Evolutionary conservation across 768 basidiomycete genomes (phyloP).

Genomic region (Fibroporia radiculosa): DNA sequence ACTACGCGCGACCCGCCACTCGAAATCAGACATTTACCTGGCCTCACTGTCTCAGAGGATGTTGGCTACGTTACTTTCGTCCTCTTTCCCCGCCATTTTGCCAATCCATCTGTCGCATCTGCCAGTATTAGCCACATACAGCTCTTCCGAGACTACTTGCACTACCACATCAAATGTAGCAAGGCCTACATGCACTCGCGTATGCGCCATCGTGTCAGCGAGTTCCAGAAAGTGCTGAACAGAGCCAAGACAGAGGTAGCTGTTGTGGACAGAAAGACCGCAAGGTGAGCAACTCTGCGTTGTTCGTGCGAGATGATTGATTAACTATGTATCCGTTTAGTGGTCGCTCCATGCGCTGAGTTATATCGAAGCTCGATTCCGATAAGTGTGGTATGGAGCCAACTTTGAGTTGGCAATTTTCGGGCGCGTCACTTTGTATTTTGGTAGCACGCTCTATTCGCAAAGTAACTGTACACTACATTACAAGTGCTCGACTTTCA

Average conservation of each 20-base stretch:
- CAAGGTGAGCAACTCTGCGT: slow-evolving; percentile 47
- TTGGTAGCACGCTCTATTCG: no score
- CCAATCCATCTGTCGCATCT: slow-evolving; percentile 56
- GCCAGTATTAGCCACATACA: slow-evolving; percentile 91
- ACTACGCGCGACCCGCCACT: slow-evolving; percentile 92
- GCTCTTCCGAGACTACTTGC: slow-evolving; percentile 96
- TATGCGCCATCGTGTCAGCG: slow-evolving; percentile 88
- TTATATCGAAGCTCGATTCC: no score
- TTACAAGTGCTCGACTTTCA: no score
- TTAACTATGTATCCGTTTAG: not conserved
- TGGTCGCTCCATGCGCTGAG: slow-evolving; percentile 12
- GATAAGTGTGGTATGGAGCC: no score
- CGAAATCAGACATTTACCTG: slow-evolving; percentile 86
- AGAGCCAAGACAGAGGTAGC: slow-evolving; percentile 90
- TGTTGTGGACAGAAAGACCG: slow-evolving; percentile 82
- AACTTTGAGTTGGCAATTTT: no score
- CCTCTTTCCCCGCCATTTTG: slow-evolving; percentile 93
- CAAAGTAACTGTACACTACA: no score
- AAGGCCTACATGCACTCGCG: slow-evolving; percentile 99
- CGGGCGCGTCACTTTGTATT: no score
- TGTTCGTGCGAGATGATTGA: not conserved
- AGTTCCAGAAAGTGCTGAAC: slow-evolving; percentile 95
- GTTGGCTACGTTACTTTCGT: slow-evolving; percentile 98
- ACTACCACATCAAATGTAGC: slow-evolving; percentile 98
- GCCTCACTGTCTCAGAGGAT: slow-evolving; percentile 77